phyloP scores from a whole-genome alignment of 78 protist genomes.

The Dictyostelium firmibasis region DNA sequence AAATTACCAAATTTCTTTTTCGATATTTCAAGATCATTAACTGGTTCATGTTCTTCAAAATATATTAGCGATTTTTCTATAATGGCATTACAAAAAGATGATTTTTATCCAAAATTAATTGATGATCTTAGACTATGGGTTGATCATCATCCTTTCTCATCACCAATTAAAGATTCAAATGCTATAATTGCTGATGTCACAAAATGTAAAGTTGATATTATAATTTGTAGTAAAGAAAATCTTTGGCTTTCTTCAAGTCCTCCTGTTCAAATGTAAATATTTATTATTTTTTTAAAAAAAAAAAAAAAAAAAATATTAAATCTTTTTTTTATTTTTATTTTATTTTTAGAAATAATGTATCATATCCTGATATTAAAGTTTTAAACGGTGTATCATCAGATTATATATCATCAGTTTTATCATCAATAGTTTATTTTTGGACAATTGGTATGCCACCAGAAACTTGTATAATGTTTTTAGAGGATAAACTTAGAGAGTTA shows the following conservation, averaged over 20 bases:
- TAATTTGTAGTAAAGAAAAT: conserved; percentile 48
- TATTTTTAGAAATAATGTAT: neutral
- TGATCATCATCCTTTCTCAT: conserved; percentile 52
- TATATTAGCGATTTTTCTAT: conserved; percentile 37
- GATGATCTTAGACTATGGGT: conserved; percentile 59
- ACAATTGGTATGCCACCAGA: conserved; percentile 78
- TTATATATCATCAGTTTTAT: neutral
- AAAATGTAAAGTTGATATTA: conserved; percentile 40
- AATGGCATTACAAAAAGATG: conserved; percentile 54
- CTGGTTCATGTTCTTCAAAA: conserved; percentile 26
- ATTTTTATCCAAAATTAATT: conserved; percentile 38
- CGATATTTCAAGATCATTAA: conserved; percentile 43
- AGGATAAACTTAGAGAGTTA: conserved; percentile 54
- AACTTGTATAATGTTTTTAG: conserved; percentile 51
- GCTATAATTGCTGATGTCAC: conserved; percentile 56
- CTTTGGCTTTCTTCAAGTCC: conserved; percentile 47
- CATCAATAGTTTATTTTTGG: conserved; percentile 37
- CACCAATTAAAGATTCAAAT: conserved; percentile 19
- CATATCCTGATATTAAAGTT: conserved; percentile 60
- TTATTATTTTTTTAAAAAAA: neutral
- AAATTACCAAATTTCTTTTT: conserved; percentile 23
- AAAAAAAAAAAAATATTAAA: neutral
- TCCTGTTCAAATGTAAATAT: conserved; percentile 20
- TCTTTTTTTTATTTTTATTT: neutral
- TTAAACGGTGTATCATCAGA: conserved; percentile 26